A percentile compares a stretch with the other conserved stretches of the same genome.
These are phyloP conservation scores for Erigeron canadensis DNA, from an alignment of 129 eudicot species.

Conservation along the genomic window DNA sequence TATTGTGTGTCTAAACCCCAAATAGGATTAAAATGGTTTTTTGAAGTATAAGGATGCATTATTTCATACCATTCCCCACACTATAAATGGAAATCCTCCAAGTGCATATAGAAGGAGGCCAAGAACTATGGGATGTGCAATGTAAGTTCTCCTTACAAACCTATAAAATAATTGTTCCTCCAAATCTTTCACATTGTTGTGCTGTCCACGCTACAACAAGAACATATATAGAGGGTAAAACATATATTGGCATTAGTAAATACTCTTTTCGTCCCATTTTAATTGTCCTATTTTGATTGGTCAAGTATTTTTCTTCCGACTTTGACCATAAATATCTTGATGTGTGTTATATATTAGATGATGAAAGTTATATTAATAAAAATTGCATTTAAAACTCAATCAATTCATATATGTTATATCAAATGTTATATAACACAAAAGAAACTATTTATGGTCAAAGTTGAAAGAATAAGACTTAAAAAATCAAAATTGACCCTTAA, in stretches of 20 bases:
- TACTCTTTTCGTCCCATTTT: background rate
- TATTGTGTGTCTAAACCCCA: no score
- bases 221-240: background rate
- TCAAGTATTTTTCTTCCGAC: no score
- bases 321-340: no score
- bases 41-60: background rate
- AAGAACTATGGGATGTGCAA: constrained; percentile 27
- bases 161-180: constrained; percentile 33
- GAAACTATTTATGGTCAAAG: no score
- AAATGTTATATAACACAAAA: no score
- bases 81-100: constrained; percentile 33
- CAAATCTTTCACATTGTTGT: constrained; percentile 26
- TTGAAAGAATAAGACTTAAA: no score
- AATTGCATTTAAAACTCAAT: no score
- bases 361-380: no score
- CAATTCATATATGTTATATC: no score
- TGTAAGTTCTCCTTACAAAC: constrained; percentile 26
- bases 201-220: constrained; percentile 23
- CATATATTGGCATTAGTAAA: background rate
- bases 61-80: constrained; percentile 36
- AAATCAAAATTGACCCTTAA: no score
- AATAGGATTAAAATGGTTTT: background rate
- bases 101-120: constrained; percentile 25
- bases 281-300: no score
- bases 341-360: no score